Conservation (phyloP, 805 yeast genomes). For the Lipomyces spencermartinsiae region DNA sequence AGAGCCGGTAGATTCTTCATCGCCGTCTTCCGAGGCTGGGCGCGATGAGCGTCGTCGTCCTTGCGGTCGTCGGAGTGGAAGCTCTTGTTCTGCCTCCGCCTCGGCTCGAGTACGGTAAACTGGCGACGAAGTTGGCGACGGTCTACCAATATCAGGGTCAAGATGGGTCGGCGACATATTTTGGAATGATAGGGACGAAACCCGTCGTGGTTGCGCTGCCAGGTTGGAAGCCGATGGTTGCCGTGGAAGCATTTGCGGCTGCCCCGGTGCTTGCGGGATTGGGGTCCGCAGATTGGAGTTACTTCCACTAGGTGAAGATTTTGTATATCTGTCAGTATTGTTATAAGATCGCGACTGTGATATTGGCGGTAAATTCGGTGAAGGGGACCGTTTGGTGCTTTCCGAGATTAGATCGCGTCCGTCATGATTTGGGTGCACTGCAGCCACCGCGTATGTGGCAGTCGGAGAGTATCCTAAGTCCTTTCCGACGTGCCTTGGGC, state of each 20-base stretch:
- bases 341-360: slow-evolving; percentile 19
- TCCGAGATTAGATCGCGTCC: slow-evolving; percentile 5
- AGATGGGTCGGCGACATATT: neutral
- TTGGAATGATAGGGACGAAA: neutral
- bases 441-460: neutral
- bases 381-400: slow-evolving; percentile 5
- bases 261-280: slow-evolving; percentile 9
- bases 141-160: neutral
- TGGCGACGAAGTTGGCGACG: neutral
- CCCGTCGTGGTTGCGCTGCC: neutral
- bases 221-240: slow-evolving; percentile 4
- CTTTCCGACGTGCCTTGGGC: neutral
- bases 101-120: neutral
- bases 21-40: neutral
- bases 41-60: neutral
- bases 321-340: slow-evolving; percentile 13
- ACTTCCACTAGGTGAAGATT: slow-evolving; percentile 20
- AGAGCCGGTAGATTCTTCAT: slow-evolving; percentile 44
- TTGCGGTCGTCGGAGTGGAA: slow-evolving; percentile 25
- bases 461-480: slow-evolving; percentile 5
- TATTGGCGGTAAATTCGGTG: slow-evolving; percentile 8
- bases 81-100: neutral
- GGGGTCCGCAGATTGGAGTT: slow-evolving; percentile 14
- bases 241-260: neutral
- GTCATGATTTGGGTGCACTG: neutral